Base-by-base conservation (phyloP, 805 yeast genomes). In the Wickerhamiella lipophila region DNA sequence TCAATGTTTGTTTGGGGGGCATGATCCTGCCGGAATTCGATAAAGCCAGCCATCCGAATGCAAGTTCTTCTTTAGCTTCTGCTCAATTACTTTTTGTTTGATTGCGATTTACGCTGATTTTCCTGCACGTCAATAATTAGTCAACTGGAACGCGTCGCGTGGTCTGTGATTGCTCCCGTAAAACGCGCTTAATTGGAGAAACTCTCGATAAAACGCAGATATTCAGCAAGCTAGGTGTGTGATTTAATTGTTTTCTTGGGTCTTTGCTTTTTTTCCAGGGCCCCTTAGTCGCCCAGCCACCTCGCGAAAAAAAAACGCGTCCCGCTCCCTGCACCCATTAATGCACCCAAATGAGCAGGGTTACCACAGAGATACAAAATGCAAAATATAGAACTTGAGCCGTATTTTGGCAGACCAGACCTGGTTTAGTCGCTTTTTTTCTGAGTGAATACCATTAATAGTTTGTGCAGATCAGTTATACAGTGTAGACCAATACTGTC, bases 71-170 rank as follows among this genome's bases (percentile, higher is more conserved):
- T 25, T 23, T 13, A 19, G 15, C n/a, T 9, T n/a, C 6, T 11
- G n/a, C 19, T 19, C 39, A 18, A 35, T 35, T 35, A 19, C 12
- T 18, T 35, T 38, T 12, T 38, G 15, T 6, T 38, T 18, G 7
- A 21, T 38, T 6, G 42, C 26, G 25, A 8, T 19, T 6, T 19
- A 38, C 26, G 42, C 7, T 7, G 42, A 38, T 38, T 21, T 21
- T n/a, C n/a, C 27, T 38, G 42, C 42, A 38, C 12, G 12, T n/a
- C 3, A 23, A 12, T 40, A 23, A 12, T 40, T 40, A 40, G 43
- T 40, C 43, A 40, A 40, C 43, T 40, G 43, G 43, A 40, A 40
- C 43, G 43, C 43, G 43, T 23, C 30, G 30, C 43, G 38, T 32
- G 19, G 12, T 32, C 11, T 29, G 11, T 29, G 11, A 29, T 29